Conservation (phyloP, 805 yeast genomes). For the Suhomyces faveliae region DNA sequence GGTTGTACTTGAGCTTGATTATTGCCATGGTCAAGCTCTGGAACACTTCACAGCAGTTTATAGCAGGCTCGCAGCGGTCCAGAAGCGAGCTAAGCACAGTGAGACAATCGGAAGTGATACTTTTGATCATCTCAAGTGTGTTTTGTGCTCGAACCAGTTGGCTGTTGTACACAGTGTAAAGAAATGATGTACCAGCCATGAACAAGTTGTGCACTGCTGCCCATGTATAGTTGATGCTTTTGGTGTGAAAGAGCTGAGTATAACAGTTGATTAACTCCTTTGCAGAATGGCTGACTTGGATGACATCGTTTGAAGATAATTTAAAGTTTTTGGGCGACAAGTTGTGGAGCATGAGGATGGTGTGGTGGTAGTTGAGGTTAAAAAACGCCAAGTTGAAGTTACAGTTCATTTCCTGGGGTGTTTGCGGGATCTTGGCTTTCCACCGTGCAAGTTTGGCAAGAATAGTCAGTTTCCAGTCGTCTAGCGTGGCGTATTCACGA, state of each 20-base stretch:
- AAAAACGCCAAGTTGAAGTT: constrained; percentile 71
- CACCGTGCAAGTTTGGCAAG: constrained; percentile 57
- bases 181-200: constrained; percentile 84
- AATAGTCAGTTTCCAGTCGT: constrained; percentile 63
- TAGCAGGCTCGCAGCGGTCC: constrained; percentile 78
- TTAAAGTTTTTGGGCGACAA: constrained; percentile 67
- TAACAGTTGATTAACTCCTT: constrained; percentile 66
- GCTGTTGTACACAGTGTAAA: constrained; percentile 74
- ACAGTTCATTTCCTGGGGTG: constrained; percentile 62
- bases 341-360: constrained; percentile 71
- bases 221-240: constrained; percentile 82
- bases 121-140: constrained; percentile 43
- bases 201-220: constrained; percentile 86
- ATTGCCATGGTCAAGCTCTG: constrained; percentile 73
- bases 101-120: constrained; percentile 54
- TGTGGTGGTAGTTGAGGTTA: constrained; percentile 72
- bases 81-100: constrained; percentile 58
- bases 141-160: constrained; percentile 49
- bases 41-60: constrained; percentile 66
- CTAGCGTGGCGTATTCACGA: constrained; percentile 49
- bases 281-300: constrained; percentile 60
- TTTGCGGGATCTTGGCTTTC: constrained; percentile 57
- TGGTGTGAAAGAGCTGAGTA: constrained; percentile 52
- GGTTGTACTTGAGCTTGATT: constrained; percentile 52
- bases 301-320: constrained; percentile 52